These are phyloP conservation scores for Botrytis medusae DNA, from an alignment of 2,329 filamentous ascomycete genomes.

Conservation along the genomic window DNA sequence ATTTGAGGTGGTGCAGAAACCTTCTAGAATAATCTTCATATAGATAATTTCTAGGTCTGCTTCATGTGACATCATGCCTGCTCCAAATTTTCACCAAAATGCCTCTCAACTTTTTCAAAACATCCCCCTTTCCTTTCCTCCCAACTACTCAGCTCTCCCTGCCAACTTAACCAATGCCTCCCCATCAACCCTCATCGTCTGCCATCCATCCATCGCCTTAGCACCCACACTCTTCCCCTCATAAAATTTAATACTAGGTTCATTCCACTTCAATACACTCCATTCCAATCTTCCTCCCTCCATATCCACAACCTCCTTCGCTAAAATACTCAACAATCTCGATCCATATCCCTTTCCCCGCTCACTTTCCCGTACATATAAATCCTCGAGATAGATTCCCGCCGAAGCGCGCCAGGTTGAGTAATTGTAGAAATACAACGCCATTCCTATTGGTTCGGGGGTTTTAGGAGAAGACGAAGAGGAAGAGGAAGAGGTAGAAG, in stretches of 20 bases:
- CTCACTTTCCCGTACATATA: constrained; percentile 74
- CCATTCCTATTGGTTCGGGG: constrained; percentile 64
- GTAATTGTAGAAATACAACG: constrained; percentile 94
- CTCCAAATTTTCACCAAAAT: neutral
- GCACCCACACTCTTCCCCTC: constrained; percentile 59
- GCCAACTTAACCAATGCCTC: constrained; percentile 62
- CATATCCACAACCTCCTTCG: constrained; percentile 73
- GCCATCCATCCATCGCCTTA: constrained; percentile 66
- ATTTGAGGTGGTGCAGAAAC: neutral
- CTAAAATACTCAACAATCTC: constrained; percentile 70
- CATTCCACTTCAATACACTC: constrained; percentile 91
- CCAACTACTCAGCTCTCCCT: constrained; percentile 26
- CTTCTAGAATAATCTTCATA: neutral
- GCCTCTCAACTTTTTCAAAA: neutral
- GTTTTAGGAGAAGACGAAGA: constrained; percentile 41
- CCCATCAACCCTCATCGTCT: constrained; percentile 72
- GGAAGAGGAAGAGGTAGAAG: constrained; percentile 45
- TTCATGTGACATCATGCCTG: neutral
- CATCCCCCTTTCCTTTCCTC: no score
- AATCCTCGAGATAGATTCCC: constrained; percentile 89
- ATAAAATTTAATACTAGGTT: constrained; percentile 87
- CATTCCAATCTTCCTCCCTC: constrained; percentile 79
- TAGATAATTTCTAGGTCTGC: neutral
- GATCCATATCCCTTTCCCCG: constrained; percentile 79
- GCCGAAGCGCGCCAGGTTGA: constrained; percentile 86